Evolutionary conservation across 1,139 yeast genomes (phyloP).

Genomic region (Taiozyma onychis): DNA sequence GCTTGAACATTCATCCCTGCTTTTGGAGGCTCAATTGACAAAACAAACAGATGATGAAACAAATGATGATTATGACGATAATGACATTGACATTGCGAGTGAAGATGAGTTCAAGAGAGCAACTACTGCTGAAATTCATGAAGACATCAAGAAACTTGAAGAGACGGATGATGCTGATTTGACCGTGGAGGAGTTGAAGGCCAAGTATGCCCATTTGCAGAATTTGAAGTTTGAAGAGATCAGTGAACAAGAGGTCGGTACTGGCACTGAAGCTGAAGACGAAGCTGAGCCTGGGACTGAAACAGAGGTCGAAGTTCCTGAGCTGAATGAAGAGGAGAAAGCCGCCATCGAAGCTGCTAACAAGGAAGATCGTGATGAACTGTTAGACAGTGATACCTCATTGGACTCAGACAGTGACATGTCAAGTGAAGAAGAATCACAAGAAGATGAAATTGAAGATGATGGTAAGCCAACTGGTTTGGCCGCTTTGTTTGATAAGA

Average conservation of each 20-base stretch:
- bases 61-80: conserved; percentile 25
- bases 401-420: conserved; percentile 16
- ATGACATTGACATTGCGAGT: conserved; percentile 30
- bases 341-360: conserved; percentile 19
- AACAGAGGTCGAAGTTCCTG: conserved; percentile 16
- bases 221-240: conserved; percentile 25
- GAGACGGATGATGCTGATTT: conserved; percentile 39
- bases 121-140: conserved; percentile 18
- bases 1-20: conserved; percentile 85
- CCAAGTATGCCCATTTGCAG: conserved; percentile 55
- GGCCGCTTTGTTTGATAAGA: conserved; percentile 23
- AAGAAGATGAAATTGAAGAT: conserved; percentile 2
- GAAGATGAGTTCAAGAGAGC: conserved; percentile 5
- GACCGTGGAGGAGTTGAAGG: conserved; percentile 58
- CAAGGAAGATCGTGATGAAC: conserved; percentile 17
- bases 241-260: conserved; percentile 20
- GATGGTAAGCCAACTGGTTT: conserved; percentile 17
- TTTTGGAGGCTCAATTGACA: conserved; percentile 77
- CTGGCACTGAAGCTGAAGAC: conserved; percentile 21
- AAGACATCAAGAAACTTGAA: conserved; percentile 10
- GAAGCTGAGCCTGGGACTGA: conserved; percentile 19
- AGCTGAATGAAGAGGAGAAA: conserved; percentile 22
- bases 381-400: conserved; percentile 23
- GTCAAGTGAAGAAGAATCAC: conserved; percentile 12
- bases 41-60: conserved; percentile 23